These are phyloP conservation scores for Linum tenue DNA, from an alignment of 345 rosid genomes.

Conservation along the genomic window DNA sequence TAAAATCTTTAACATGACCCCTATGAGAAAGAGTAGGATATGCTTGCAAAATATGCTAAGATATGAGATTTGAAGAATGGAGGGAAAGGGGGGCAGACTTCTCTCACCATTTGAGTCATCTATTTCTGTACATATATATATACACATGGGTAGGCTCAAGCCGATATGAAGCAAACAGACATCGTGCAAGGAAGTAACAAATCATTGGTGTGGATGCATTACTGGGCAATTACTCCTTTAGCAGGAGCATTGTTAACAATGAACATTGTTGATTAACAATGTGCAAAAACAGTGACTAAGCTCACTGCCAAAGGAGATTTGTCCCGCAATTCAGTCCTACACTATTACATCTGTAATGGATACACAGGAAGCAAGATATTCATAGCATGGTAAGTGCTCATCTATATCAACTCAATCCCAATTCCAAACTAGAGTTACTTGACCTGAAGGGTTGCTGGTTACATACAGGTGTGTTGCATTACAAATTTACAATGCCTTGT, in stretches of 20 bases:
- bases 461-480: no score
- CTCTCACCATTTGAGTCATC: neutral
- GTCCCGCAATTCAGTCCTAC: neutral
- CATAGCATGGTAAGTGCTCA: no score
- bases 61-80: neutral
- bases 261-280: neutral
- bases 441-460: no score
- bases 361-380: no score
- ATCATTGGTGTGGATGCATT: neutral
- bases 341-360: no score
- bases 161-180: no score
- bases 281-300: neutral
- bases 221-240: constrained; percentile 10
- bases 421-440: no score
- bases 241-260: neutral
- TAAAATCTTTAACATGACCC: no score
- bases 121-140: neutral
- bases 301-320: constrained; percentile 5
- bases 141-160: neutral
- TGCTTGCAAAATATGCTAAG: no score
- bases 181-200: neutral
- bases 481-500: no score
- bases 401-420: no score
- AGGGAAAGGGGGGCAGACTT: neutral
- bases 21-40: neutral